These are phyloP conservation scores for Pythium sp. DNA, from an alignment of 352 stramenopile genomes.

Conservation along the genomic window DNA sequence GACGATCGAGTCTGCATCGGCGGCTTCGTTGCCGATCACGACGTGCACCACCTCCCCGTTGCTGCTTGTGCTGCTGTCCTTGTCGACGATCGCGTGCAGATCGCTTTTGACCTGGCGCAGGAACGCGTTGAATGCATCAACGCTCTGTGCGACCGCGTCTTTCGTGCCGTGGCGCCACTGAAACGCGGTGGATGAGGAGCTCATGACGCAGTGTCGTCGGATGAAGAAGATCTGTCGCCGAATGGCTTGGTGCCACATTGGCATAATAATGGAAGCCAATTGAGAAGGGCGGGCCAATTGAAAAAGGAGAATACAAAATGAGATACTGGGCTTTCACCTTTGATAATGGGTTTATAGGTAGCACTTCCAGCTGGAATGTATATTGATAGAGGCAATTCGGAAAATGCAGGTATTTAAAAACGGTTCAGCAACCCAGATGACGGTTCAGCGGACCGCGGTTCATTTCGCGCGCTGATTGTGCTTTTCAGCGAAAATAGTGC, in stretches of 20 bases:
- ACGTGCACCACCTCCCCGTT: slow-evolving; percentile 36
- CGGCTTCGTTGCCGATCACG: slow-evolving; percentile 76
- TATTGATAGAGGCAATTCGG: neutral
- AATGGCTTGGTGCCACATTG: neutral
- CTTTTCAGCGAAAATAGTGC: slow-evolving; percentile 8
- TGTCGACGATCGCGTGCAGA: slow-evolving; percentile 9
- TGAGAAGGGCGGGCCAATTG: neutral
- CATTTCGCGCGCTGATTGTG: slow-evolving; percentile 7
- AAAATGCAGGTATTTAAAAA: neutral
- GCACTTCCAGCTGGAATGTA: neutral
- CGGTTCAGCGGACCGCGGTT: slow-evolving; percentile 1
- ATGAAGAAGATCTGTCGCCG: neutral
- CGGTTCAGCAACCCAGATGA: neutral
- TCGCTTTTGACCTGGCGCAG: slow-evolving; percentile 18
- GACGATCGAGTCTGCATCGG: slow-evolving; percentile 82
- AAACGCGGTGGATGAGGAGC: slow-evolving; percentile 9
- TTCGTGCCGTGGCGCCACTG: slow-evolving; percentile 14
- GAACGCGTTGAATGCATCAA: slow-evolving; percentile 23
- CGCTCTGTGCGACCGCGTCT: slow-evolving; percentile 6
- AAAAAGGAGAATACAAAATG: neutral
- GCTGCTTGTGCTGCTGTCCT: neutral
- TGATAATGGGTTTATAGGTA: neutral
- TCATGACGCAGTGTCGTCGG: slow-evolving; percentile 11
- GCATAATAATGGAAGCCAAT: neutral
- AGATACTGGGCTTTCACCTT: neutral